Conservation (phyloP, 306 rosid genomes). For the Morella rubra region DNA sequence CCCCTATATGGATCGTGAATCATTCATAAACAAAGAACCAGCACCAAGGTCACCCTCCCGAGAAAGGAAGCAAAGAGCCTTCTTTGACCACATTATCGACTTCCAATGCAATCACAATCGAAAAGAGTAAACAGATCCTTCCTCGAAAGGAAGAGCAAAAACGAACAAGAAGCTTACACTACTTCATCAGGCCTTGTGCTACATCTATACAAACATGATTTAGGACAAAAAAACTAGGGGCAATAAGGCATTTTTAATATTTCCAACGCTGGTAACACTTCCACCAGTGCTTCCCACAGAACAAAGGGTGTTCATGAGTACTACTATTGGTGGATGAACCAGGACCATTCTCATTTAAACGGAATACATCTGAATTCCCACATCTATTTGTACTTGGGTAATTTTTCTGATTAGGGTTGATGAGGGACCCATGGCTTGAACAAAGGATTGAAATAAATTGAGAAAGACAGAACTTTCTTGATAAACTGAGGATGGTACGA, state of each 20-base stretch:
- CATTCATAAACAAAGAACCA: not conserved
- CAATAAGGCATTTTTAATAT: not conserved
- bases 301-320: not conserved
- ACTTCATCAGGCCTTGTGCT: not conserved
- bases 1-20: not conserved
- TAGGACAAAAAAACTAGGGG: not conserved
- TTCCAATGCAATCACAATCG: not conserved
- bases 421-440: no score
- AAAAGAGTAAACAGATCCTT: not conserved
- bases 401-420: not conserved
- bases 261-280: not conserved
- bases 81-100: not conserved
- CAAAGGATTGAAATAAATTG: no score
- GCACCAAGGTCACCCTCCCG: not conserved
- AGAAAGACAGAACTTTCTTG: no score
- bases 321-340: not conserved
- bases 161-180: not conserved
- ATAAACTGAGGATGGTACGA: no score
- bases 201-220: not conserved
- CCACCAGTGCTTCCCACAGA: not conserved
- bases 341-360: not conserved
- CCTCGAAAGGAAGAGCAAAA: not conserved
- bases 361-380: not conserved
- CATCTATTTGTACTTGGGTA: not conserved
- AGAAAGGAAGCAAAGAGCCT: no score